Conservation (phyloP, 768 basidiomycete species). For the Leccinum imitatum region DNA sequence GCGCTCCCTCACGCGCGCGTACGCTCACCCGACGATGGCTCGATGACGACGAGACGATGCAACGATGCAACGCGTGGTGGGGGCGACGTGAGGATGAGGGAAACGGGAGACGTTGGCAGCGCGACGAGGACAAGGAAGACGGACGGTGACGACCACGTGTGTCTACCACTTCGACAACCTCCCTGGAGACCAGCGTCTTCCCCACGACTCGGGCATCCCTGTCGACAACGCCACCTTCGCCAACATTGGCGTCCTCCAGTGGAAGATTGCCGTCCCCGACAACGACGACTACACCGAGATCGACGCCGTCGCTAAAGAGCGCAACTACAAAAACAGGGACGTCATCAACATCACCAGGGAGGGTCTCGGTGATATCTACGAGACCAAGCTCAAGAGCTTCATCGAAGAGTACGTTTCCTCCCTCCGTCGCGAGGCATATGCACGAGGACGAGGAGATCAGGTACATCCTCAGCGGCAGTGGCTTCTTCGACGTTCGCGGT, state of each 20-base stretch:
- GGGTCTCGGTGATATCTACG: slow-evolving; percentile 80
- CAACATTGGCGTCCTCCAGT: slow-evolving; percentile 62
- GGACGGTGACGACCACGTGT: too few relatives aligned
- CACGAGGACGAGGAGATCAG: slow-evolving; percentile 97
- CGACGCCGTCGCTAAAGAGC: slow-evolving; percentile 61
- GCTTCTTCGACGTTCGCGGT: slow-evolving; percentile 93
- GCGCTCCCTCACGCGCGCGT: too few relatives aligned
- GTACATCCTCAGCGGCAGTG: slow-evolving; percentile 82
- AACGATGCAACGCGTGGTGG: too few relatives aligned
- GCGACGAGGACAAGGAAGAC: too few relatives aligned
- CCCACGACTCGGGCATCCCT: slow-evolving; percentile 68
- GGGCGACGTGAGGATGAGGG: too few relatives aligned
- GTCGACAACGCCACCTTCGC: slow-evolving; percentile 51
- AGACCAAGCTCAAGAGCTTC: slow-evolving; percentile 78
- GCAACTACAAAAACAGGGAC: slow-evolving; percentile 84
- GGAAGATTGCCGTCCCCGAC: slow-evolving; percentile 38
- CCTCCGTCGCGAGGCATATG: slow-evolving; percentile 54
- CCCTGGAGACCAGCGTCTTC: slow-evolving; percentile 78
- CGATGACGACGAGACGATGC: too few relatives aligned
- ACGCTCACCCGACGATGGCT: too few relatives aligned
- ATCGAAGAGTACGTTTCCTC: slow-evolving; percentile 67
- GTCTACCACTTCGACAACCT: slow-evolving; percentile 67
- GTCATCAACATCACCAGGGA: slow-evolving; percentile 73
- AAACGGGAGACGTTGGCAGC: too few relatives aligned
- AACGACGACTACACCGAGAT: slow-evolving; percentile 43